Conservation (phyloP, 306 rosid species). For the Coriaria nepalensis region DNA sequence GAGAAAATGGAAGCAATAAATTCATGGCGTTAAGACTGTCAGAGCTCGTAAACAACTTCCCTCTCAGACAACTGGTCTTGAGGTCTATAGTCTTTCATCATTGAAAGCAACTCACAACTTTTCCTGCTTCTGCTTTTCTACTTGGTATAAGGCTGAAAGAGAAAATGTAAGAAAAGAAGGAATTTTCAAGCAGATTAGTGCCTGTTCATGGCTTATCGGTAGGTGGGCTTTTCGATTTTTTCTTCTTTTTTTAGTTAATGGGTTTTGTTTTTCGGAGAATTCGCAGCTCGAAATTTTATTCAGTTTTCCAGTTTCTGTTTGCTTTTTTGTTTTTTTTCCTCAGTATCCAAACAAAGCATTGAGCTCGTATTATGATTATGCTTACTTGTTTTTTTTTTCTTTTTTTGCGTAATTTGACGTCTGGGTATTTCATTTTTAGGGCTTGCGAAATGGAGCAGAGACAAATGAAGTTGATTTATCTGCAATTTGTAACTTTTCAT, state of each 20-base stretch:
- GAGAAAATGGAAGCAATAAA: too few species aligned
- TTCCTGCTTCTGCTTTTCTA: too few species aligned
- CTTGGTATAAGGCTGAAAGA: too few species aligned
- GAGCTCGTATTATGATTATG: not conserved
- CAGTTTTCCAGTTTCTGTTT: not conserved
- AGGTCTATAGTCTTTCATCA: too few species aligned
- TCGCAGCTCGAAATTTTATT: not conserved
- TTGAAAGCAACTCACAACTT: too few species aligned
- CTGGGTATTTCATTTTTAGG: conserved; percentile 15
- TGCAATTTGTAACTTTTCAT: conserved; percentile 7
- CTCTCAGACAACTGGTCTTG: too few species aligned
- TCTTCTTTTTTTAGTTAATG: not conserved
- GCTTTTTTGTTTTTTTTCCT: not conserved
- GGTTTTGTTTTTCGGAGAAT: too few species aligned
- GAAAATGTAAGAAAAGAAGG: too few species aligned
- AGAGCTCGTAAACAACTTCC: too few species aligned
- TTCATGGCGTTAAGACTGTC: too few species aligned
- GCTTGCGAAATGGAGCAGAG: conserved; percentile 19
- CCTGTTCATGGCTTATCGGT: conserved; percentile 8
- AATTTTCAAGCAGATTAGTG: too few species aligned
- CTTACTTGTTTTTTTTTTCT: not conserved
- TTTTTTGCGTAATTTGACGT: not conserved
- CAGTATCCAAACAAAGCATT: not conserved
- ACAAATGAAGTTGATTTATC: conserved; percentile 6
- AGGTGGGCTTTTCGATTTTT: not conserved